Percentiles rank a stretch among this genome's conserved stretches.
Conservation (phyloP, 805 yeast genomes). For the Wickerhamomyces bisporus region DNA sequence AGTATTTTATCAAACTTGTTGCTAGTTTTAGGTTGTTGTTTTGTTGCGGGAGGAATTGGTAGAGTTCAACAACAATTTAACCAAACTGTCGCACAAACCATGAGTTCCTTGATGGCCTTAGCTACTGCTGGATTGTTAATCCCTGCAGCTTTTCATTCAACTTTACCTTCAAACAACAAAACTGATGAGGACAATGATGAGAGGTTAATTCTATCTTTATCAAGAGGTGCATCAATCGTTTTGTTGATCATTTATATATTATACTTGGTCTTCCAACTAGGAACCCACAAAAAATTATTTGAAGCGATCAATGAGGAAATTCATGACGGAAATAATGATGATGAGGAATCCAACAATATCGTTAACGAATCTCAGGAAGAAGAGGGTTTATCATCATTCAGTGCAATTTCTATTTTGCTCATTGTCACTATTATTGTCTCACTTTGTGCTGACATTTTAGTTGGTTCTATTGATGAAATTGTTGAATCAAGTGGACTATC, state of each 20-base stretch:
- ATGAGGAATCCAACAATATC: not conserved
- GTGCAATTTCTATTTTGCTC: conserved; percentile 51
- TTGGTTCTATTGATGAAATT: conserved; percentile 86
- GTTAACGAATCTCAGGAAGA: conserved; percentile 21
- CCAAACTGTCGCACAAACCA: conserved; percentile 96
- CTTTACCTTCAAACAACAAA: conserved; percentile 41
- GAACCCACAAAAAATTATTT: conserved; percentile 75
- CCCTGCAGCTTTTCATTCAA: conserved; percentile 94
- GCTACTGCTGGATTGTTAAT: conserved; percentile 84
- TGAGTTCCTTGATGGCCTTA: conserved; percentile 89
- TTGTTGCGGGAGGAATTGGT: conserved; percentile 86
- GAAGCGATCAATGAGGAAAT: conserved; percentile 46
- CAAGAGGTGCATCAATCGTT: conserved; percentile 82
- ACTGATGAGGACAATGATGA: conserved; percentile 30
- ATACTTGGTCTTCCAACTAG: conserved; percentile 82
- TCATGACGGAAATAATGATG: conserved; percentile 23
- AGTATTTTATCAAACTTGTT: conserved; percentile 84
- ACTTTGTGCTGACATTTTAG: conserved; percentile 87
- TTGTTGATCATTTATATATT: conserved; percentile 71
- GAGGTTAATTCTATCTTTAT: conserved; percentile 56
- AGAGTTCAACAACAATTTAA: conserved; percentile 84
- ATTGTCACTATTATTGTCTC: conserved; percentile 76
- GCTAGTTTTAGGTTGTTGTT: conserved; percentile 92
- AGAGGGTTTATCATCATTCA: conserved; percentile 41
- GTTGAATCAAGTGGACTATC: conserved; percentile 82